Conservation (phyloP, 441 rosid species). For the Pelargonium australe region DNA sequence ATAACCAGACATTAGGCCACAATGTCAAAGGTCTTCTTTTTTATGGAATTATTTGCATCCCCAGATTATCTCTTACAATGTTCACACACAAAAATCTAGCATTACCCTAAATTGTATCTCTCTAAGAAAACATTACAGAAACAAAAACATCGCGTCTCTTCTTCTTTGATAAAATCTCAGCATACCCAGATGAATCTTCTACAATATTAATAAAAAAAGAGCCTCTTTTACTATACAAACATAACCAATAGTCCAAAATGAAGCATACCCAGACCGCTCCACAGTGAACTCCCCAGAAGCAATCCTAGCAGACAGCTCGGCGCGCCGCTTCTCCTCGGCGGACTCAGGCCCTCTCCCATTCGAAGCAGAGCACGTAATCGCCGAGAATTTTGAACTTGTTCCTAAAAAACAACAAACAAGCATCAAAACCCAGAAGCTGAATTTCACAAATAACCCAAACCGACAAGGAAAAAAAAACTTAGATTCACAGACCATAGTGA, state of each 20-base stretch:
- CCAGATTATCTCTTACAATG: slow-evolving; percentile 4
- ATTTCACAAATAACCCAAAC: not conserved
- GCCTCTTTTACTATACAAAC: no score
- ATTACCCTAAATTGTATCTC: not conserved
- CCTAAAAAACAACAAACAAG: slow-evolving; percentile 19
- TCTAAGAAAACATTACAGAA: not conserved
- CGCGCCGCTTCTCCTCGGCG: slow-evolving; percentile 64
- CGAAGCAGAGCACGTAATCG: slow-evolving; percentile 39
- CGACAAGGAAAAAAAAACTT: not conserved
- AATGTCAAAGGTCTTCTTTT: slow-evolving; percentile 1
- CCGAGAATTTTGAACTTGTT: slow-evolving; percentile 20
- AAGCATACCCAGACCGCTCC: slow-evolving; percentile 44
- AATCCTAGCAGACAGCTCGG: slow-evolving; percentile 69
- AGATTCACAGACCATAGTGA: slow-evolving; percentile 10
- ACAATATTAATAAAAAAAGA: not conserved
- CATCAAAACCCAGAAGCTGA: not conserved
- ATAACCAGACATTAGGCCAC: not conserved
- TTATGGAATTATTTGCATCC: not conserved
- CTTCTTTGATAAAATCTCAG: not conserved
- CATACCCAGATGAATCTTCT: slow-evolving; percentile 5
- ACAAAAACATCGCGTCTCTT: not conserved
- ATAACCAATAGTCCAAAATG: not conserved
- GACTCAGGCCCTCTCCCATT: slow-evolving; percentile 61
- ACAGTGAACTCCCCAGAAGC: slow-evolving; percentile 87
- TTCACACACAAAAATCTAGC: not conserved